These are phyloP conservation scores for Ophiocordyceps camponoti-rufipedis DNA, from an alignment of 2,329 filamentous ascomycete species.

Conservation along the genomic window DNA sequence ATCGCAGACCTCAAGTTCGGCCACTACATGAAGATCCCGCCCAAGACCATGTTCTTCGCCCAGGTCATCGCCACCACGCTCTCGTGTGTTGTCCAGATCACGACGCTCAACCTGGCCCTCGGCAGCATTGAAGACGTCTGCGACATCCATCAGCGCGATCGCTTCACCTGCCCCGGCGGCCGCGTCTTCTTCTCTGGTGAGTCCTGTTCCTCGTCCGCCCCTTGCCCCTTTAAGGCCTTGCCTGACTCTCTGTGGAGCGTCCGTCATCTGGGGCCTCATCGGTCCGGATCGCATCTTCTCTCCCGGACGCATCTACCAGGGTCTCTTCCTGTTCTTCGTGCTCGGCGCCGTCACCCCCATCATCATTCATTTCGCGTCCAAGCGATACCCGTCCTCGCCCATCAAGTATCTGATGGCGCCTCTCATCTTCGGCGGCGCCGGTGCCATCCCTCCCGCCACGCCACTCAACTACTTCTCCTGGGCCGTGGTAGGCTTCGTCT, in stretches of 20 bases:
- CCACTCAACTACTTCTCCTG: constrained; percentile 60
- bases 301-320: constrained; percentile 40
- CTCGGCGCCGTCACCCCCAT: constrained; percentile 35
- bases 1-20: constrained; percentile 50
- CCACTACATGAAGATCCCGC: constrained; percentile 57
- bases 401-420: constrained; percentile 39
- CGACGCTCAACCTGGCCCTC: constrained; percentile 44
- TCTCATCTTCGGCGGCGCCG: constrained; percentile 42
- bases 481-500: constrained; percentile 52
- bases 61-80: constrained; percentile 49
- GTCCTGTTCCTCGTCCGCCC: constrained; percentile 1
- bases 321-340: constrained; percentile 40
- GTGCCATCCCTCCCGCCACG: constrained; percentile 44
- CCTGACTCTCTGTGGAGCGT: constrained; percentile 20
- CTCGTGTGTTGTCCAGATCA: constrained; percentile 47
- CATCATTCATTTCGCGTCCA: constrained; percentile 28
- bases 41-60: constrained; percentile 45
- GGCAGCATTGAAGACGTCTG: constrained; percentile 46
- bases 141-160: constrained; percentile 31
- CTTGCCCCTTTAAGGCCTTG: not conserved
- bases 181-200: constrained; percentile 44
- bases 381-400: constrained; percentile 31
- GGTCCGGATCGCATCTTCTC: constrained; percentile 47
- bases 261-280: constrained; percentile 50
- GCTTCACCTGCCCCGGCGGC: constrained; percentile 46